Evolutionary conservation across 169 alveolate species (phyloP), one percentile per base, ranked within the genome.

Genomic region (Cryptosporidium canis): DNA sequence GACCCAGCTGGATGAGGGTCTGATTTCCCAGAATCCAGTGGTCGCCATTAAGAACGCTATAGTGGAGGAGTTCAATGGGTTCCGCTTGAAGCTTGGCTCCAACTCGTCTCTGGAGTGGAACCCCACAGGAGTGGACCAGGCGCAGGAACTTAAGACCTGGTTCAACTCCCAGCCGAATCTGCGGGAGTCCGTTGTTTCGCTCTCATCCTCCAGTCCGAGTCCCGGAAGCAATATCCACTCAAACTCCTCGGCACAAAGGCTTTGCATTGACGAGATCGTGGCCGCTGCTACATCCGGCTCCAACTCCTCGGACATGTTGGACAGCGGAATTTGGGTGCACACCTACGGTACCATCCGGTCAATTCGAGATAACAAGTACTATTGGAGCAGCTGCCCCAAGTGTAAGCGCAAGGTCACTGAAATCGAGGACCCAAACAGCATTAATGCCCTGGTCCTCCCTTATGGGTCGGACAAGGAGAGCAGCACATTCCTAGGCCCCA

Each of bases 361-460:
- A 31, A 77, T 77, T 31, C 47, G 87, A 1, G 87, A 77, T n/a
- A 77, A 44, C 31, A 77, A 77, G 37, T 77, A 77, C 33, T 77
- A 39, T 43, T 77, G 87, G 87, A 56, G 77, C 12, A 77, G 87
- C 27, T 77, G 87, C 24, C 87, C 77, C 11, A 65, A 77, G 24
- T 77, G 87, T 14, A 77, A 77, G 31, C 37, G 87, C n/a, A 77
- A 77, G 44, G 87, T 77, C 24, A 77, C 87, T 37, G 87, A 77
- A 45, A 77, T 77, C 8, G 87, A 77, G 44, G 87, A 77, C 27
- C 72, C 68, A 31, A 77, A 58, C 29, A 77, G 72, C 18, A 61
- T 77, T 24, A 77, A 41, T 11, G 56, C 87, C 44, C 48, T 77
- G 29, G 72, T 77, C 4, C 18, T 77, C n/a, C 87, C 87, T 16